Base-by-base conservation (phyloP, 2,329 filamentous ascomycete species). In the Botrytis hyacinthi region DNA sequence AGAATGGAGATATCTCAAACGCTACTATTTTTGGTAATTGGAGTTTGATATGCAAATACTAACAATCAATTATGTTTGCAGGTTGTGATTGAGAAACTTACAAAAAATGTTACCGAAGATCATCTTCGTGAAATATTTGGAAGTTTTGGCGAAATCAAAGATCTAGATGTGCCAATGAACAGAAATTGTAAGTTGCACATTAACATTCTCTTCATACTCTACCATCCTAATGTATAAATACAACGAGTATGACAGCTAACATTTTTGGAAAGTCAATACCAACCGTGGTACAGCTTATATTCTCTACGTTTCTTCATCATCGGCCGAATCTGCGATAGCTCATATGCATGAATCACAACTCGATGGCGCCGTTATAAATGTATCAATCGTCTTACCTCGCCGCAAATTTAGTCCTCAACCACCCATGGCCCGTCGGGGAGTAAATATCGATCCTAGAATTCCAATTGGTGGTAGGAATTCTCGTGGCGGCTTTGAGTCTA, bases 281-380 rank as follows among this genome's bases (percentile, higher is more conserved):
- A 98, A 98, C 80, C 91, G 95, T 73, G 95, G 96, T 65, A 97
- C 94, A 42, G 96, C 95, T 46, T 98, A 98, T 82, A 94, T 98
- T 76, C 87, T 97, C 60, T 99, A 92, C 83, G 86, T 90, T 71
- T 87, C 92, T 77, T 89, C 94, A 76, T 86, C 88, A 68, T 92
- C 95, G 76, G 95, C 96, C 37, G 94, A 98, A 83, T 87, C 90
- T 22, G 96, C 96, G 42, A 97, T 98, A 78, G 90, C 95, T 29
- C 93, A 97, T 81, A 98, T 99, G 96, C 96, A 99, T 82, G 96
- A 99, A 84, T 94, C 93, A n/a, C 93, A 97, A 80, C 79, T 81
- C 51, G 81, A 82, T 70, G 81, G 81, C 44, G 77, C 80, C 7
- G 70, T 79, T 8, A 81, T 82, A 73, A 81, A 80, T 70, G 81